Evolutionary conservation across 2,329 filamentous ascomycete species (phyloP).

Genomic region (Mycogone perniciosa): DNA sequence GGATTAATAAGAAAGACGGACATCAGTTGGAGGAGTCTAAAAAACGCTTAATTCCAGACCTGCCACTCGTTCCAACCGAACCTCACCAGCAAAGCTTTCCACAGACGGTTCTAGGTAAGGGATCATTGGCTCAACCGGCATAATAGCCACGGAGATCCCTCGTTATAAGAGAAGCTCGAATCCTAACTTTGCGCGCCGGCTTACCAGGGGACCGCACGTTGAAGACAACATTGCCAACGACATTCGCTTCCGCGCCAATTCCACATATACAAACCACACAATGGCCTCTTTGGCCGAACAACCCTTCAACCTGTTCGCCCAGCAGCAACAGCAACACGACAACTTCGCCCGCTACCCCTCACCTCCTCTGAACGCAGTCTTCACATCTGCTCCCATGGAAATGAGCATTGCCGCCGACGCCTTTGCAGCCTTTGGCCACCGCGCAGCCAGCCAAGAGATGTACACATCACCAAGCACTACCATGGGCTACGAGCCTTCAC

Average conservation of each 20-base stretch:
- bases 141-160: background rate
- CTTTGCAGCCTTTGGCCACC: slow-evolving; percentile 35
- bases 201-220: background rate
- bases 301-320: slow-evolving; percentile 23
- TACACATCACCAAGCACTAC: slow-evolving; percentile 17
- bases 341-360: slow-evolving; percentile 43
- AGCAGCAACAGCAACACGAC: slow-evolving; percentile 24
- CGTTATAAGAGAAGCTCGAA: background rate
- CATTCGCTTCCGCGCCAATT: no score
- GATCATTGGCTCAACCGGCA: background rate
- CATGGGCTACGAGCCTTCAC: slow-evolving; percentile 40
- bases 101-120: background rate
- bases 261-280: background rate
- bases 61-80: background rate
- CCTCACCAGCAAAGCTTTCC: background rate
- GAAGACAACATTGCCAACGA: background rate
- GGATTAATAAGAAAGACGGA: background rate
- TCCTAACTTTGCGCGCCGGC: background rate
- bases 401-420: slow-evolving; percentile 43
- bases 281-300: slow-evolving; percentile 27
- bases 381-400: slow-evolving; percentile 39
- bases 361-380: slow-evolving; percentile 33
- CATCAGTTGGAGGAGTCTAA: background rate
- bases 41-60: background rate
- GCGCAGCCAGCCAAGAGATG: slow-evolving; percentile 24